A percentile compares a stretch with the other conserved stretches of the same genome.
These are phyloP conservation scores for Amanita subjunquillea DNA, from an alignment of 768 basidiomycete species.

Conservation along the genomic window DNA sequence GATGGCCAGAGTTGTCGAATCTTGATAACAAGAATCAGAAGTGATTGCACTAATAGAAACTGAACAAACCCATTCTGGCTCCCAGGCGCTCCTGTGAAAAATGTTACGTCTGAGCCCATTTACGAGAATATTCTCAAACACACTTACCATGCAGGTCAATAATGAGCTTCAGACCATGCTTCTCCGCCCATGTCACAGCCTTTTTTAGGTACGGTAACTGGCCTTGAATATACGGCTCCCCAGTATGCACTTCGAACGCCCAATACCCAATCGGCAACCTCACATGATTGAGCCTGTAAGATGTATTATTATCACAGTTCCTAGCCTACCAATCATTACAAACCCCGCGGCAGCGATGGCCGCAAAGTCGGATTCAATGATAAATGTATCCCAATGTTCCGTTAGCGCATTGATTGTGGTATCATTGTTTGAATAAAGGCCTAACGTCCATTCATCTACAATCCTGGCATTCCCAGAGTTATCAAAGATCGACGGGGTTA, in stretches of 20 bases:
- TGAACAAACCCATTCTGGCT: slow-evolving; percentile 65
- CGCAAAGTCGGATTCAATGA: slow-evolving; percentile 71
- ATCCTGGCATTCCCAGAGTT: slow-evolving; percentile 46
- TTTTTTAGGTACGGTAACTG: slow-evolving; percentile 61
- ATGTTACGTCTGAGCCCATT: slow-evolving; percentile 5
- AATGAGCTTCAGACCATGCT: slow-evolving; percentile 68
- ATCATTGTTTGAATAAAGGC: slow-evolving; percentile 42
- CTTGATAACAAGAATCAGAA: slow-evolving; percentile 21
- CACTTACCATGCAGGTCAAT: slow-evolving; percentile 58
- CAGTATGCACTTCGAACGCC: slow-evolving; percentile 75
- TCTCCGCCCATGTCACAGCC: slow-evolving; percentile 61
- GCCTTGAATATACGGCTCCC: slow-evolving; percentile 73
- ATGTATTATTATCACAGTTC: not conserved
- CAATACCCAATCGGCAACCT: slow-evolving; percentile 85
- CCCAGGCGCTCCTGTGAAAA: slow-evolving; percentile 52
- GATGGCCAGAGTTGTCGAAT: slow-evolving; percentile 80
- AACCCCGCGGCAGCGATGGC: slow-evolving; percentile 71
- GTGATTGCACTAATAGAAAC: not conserved
- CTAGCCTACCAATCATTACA: slow-evolving; percentile 8
- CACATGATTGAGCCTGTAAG: slow-evolving; percentile 64
- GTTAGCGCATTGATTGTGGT: slow-evolving; percentile 41
- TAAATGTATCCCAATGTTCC: slow-evolving; percentile 76
- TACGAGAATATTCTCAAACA: not conserved
- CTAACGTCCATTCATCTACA: slow-evolving; percentile 75
- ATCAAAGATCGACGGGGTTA: slow-evolving; percentile 69